Conservation (phyloP, 495 filamentous ascomycete genomes). For the Achaetomiella virescens region DNA sequence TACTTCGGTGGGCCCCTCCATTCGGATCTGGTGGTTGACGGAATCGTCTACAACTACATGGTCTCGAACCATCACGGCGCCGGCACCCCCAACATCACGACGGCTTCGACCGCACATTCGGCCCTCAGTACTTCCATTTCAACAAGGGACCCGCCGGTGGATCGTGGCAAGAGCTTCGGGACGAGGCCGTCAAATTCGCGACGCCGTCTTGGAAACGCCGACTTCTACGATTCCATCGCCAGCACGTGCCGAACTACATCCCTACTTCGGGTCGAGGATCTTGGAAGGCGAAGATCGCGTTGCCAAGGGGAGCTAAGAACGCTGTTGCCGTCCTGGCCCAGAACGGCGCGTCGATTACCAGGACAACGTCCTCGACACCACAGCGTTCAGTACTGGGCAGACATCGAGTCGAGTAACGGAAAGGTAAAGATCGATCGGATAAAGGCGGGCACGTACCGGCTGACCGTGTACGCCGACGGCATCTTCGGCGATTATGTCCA, state of each 20-base stretch:
- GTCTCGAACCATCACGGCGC: neutral
- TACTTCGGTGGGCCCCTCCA: neutral
- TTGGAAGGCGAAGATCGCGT: neutral
- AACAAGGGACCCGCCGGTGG: neutral
- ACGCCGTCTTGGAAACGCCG: neutral
- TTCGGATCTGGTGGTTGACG: neutral
- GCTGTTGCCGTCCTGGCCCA: neutral
- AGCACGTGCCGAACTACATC: neutral
- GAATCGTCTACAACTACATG: neutral
- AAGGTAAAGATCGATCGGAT: neutral
- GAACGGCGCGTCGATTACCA: neutral
- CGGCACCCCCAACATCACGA: neutral
- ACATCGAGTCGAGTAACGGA: neutral
- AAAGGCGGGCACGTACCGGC: neutral
- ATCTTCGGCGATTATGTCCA: neutral
- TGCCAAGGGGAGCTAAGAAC: neutral
- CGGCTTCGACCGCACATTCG: neutral
- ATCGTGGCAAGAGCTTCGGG: neutral
- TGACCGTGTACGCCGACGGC: neutral
- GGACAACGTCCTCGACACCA: neutral
- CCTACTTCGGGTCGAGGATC: neutral
- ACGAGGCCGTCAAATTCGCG: neutral
- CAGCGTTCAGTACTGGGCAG: neutral
- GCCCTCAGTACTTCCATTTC: neutral
- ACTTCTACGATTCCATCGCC: neutral